A percentile compares a stretch with the other conserved stretches of the same genome.
Evolutionary conservation across 306 rosid species (phyloP).

Genomic region (Trifolium dubium): DNA sequence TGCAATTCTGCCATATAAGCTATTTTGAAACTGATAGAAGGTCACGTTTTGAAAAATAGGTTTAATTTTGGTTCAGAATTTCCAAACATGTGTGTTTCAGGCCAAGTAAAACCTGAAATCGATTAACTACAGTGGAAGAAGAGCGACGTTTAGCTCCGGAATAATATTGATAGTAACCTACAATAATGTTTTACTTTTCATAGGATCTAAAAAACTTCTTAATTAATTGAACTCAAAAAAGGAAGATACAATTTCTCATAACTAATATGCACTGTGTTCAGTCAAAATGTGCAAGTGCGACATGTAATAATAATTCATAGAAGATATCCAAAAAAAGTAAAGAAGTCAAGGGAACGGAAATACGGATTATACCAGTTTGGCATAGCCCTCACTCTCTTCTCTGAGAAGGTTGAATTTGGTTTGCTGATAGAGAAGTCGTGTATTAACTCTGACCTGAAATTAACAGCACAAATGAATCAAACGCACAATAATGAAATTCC

Average conservation of each 20-base stretch:
- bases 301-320: constrained; percentile 19
- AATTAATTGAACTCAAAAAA: constrained; percentile 5
- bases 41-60: neutral
- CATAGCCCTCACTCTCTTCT: constrained; percentile 99
- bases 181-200: constrained; percentile 1
- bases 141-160: neutral
- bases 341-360: constrained; percentile 22
- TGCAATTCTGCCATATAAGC: neutral
- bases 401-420: constrained; percentile 97
- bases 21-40: neutral
- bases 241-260: constrained; percentile 12
- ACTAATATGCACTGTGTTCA: neutral
- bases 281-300: constrained; percentile 9
- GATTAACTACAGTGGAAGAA: neutral
- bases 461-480: constrained; percentile 40
- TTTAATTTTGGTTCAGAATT: constrained; percentile 2
- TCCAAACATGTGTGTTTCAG: neutral
- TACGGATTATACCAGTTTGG: constrained; percentile 77
- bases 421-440: constrained; percentile 97
- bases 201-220: constrained; percentile 13
- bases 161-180: constrained; percentile 1
- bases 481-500: constrained; percentile 4
- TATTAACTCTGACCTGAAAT: constrained; percentile 95
- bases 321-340: neutral
- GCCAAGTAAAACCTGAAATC: neutral